These are phyloP conservation scores for Fagopyrum tataricum DNA, from an alignment of 148 eudicot species.

Conservation along the genomic window DNA sequence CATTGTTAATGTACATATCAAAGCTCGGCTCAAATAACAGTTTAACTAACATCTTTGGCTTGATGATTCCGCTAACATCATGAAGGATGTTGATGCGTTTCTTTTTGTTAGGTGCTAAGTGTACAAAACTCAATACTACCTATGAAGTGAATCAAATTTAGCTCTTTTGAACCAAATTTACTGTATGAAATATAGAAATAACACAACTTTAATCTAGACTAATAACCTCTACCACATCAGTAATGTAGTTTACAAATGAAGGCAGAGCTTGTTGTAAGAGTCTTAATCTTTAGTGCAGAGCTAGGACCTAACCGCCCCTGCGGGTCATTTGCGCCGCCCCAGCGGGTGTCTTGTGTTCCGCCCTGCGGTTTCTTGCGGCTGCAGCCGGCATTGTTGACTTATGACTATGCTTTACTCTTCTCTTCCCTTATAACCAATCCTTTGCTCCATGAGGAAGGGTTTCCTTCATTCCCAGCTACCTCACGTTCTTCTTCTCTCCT, in stretches of 20 bases:
- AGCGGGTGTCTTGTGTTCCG: too few relatives aligned
- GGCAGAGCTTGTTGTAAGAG: too few relatives aligned
- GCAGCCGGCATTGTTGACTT: too few relatives aligned
- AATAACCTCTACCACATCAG: not conserved
- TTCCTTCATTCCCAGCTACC: too few relatives aligned
- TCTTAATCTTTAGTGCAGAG: too few relatives aligned
- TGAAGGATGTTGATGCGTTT: constrained; percentile 43
- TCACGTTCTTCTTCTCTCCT: too few relatives aligned
- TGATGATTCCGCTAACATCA: constrained; percentile 50
- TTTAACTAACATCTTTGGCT: constrained; percentile 44
- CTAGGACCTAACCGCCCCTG: too few relatives aligned
- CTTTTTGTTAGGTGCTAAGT: constrained; percentile 35
- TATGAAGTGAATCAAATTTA: not conserved
- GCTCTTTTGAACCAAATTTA: not conserved
- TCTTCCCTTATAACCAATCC: too few relatives aligned
- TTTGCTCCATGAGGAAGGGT: too few relatives aligned
- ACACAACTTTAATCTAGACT: not conserved
- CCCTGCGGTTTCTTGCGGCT: too few relatives aligned
- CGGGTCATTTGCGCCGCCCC: too few relatives aligned
- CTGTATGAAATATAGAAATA: not conserved
- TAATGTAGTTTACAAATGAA: constrained; percentile 34
- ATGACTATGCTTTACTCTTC: too few relatives aligned
- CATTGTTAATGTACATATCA: not conserved
- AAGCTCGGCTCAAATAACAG: not conserved
- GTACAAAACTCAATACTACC: constrained; percentile 25